These are phyloP conservation scores for Suillus americanus DNA, from an alignment of 768 basidiomycete species.

Conservation along the genomic window DNA sequence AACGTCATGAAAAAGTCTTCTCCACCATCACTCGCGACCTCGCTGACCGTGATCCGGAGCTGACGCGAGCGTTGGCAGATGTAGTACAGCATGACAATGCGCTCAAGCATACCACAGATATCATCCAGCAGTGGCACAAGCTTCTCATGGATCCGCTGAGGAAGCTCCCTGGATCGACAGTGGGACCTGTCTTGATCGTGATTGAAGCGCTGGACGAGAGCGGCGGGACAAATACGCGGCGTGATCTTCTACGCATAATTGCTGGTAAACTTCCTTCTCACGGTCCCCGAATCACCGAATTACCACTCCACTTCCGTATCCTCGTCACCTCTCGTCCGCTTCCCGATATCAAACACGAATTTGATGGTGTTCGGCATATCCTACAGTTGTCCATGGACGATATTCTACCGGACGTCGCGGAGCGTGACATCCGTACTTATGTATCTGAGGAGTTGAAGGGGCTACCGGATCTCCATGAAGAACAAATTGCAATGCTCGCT, in stretches of 20 bases:
- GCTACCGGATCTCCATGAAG: not conserved
- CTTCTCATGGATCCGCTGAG: constrained; percentile 16
- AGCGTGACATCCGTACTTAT: constrained; percentile 1
- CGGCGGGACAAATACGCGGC: not conserved
- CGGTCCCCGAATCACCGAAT: not conserved
- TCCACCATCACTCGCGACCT: not conserved
- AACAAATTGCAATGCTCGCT: not conserved
- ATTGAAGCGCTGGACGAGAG: constrained; percentile 26
- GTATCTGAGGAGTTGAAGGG: not conserved
- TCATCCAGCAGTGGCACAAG: constrained; percentile 14
- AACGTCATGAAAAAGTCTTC: not conserved
- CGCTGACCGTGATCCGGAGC: not conserved
- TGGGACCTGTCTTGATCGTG: constrained; percentile 19
- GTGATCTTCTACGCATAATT: constrained; percentile 13
- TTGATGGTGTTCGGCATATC: not conserved
- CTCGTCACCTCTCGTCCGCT: constrained; percentile 13
- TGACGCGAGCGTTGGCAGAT: not conserved
- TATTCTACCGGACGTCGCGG: not conserved
- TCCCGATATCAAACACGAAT: not conserved
- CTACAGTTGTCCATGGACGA: not conserved
- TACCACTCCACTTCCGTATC: not conserved
- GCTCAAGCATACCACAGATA: not conserved
- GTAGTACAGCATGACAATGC: not conserved
- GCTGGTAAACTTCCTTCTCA: not conserved
- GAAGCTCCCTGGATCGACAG: not conserved